Base-by-base conservation (phyloP, 2,329 filamentous ascomycete genomes). In the Ophiosphaerella korrae region DNA sequence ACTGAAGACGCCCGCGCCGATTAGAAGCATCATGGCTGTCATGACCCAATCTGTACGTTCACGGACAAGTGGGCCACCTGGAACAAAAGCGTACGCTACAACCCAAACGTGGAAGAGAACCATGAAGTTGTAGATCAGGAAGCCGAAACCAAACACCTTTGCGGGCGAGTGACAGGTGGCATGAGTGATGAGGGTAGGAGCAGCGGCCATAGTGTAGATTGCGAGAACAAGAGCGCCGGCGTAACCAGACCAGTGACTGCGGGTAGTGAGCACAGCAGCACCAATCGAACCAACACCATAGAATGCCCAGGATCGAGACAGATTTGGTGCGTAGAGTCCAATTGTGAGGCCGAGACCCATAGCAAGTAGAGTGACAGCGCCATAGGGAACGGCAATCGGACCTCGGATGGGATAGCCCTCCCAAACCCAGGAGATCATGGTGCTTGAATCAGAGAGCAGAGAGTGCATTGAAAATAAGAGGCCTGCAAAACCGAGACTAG, bases 51-150 rank as follows among this genome's bases (percentile, higher is more conserved):
- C 93, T 1, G 92, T 99, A 68, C 88, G 92, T 73, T 99, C 94
- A 38, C 94, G 88, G 37, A 99, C 89, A 1, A 96, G 82, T 3
- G 91, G 91, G 2, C 94, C 94, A 44, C 94, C 94, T 2, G 94
- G 94, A 3, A 99, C 94, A 63, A 99, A 99, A 11, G 94, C 94
- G 67, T 99, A 99, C 2, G 94, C 94, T 9, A 99, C 94, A 32
- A 97, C 89, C 94, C 94, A 99, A 48, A 97, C 92, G 69, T 97
- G 93, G 80, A 96, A 96, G n/a, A 99, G 83, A 4, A 97, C 88
- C 77, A 97, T 78, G 65, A 97, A 82, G 74, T 97, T 96, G 79
- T 97, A 99, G 42, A 96, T 74, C 45, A 97, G 77, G 77, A 96
- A 97, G 3, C 89, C 93, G 12, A 95, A 71, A 2, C 93, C 94